Percentiles rank a stretch among this genome's conserved stretches.
phyloP scores from a whole-genome alignment of 306 rosid genomes.

The Cicer pinnatifidum region DNA sequence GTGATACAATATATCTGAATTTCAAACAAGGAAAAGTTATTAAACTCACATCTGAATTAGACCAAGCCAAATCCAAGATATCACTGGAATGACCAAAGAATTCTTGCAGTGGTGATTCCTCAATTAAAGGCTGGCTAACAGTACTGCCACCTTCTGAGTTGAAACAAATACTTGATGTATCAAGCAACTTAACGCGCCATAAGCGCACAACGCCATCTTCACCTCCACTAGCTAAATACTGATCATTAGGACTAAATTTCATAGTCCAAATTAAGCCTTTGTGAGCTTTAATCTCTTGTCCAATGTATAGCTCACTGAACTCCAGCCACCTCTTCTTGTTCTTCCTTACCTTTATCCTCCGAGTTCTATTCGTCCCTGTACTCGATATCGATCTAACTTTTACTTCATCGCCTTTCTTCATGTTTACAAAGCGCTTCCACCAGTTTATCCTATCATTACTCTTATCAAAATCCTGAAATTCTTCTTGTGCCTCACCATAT shows the following conservation, averaged over 20 bases:
- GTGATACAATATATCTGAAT: too few relatives aligned
- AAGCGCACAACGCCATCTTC: conserved; percentile 85
- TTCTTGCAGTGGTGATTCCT: conserved; percentile 74
- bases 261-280: conserved; percentile 75
- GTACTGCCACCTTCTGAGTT: too few relatives aligned
- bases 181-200: conserved; percentile 58
- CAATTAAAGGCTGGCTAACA: conserved; percentile 37
- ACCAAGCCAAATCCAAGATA: conserved; percentile 93
- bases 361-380: conserved; percentile 21
- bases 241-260: conserved; percentile 86
- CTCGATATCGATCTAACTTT: conserved; percentile 43
- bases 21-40: too few relatives aligned
- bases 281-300: conserved; percentile 81
- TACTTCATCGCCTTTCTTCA: conserved; percentile 33
- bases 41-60: conserved; percentile 79
- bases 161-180: conserved; percentile 46
- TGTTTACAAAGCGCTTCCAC: conserved; percentile 61
- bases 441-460: conserved; percentile 53
- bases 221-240: conserved; percentile 86
- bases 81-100: conserved; percentile 74
- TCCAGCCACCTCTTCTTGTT: conserved; percentile 70
- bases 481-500: conserved; percentile 40
- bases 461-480: conserved; percentile 24
- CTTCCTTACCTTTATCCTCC: conserved; percentile 56
- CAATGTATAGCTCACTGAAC: conserved; percentile 61